A percentile compares a stretch with the other conserved stretches of the same genome.
These are phyloP conservation scores for Lodderomyces parapsilosis DNA, from an alignment of 1,139 yeast species.

Conservation along the genomic window DNA sequence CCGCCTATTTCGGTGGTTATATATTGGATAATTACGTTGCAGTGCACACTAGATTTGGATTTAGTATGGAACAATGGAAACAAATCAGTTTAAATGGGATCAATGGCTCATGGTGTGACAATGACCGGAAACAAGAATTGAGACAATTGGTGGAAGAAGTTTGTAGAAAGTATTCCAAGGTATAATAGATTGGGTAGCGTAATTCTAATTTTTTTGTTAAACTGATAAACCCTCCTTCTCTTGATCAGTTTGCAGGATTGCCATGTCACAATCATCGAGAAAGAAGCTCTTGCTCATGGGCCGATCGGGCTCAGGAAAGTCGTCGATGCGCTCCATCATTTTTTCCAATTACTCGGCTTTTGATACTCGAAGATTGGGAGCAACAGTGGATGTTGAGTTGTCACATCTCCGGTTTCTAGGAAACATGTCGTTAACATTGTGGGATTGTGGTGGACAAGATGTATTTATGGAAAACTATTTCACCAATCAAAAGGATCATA, in stretches of 20 bases:
- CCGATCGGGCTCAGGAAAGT: conserved; percentile 95
- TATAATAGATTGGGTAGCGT: neutral
- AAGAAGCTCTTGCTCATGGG: conserved; percentile 63
- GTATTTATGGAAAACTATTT: conserved; percentile 94
- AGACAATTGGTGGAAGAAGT: conserved; percentile 45
- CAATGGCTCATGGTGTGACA: conserved; percentile 68
- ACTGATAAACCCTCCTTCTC: neutral
- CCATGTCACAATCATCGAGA: conserved; percentile 25
- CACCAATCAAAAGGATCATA: conserved; percentile 83
- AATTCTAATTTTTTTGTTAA: neutral
- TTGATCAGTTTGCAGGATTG: neutral
- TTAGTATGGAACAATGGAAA: conserved; percentile 57
- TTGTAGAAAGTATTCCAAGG: conserved; percentile 36
- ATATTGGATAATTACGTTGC: conserved; percentile 69
- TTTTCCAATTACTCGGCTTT: conserved; percentile 95
- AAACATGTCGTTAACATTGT: conserved; percentile 88
- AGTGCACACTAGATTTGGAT: conserved; percentile 64
- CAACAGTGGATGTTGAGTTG: conserved; percentile 97
- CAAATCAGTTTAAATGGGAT: conserved; percentile 58
- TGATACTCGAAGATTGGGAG: conserved; percentile 92
- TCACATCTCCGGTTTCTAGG: conserved; percentile 91
- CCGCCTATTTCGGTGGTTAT: conserved; percentile 84
- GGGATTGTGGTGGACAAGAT: conserved; percentile 99
- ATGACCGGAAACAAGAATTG: conserved; percentile 50
- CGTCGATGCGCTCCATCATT: conserved; percentile 95